Conservation (phyloP, 352 stramenopile species). For the Pythium folliculosum region DNA sequence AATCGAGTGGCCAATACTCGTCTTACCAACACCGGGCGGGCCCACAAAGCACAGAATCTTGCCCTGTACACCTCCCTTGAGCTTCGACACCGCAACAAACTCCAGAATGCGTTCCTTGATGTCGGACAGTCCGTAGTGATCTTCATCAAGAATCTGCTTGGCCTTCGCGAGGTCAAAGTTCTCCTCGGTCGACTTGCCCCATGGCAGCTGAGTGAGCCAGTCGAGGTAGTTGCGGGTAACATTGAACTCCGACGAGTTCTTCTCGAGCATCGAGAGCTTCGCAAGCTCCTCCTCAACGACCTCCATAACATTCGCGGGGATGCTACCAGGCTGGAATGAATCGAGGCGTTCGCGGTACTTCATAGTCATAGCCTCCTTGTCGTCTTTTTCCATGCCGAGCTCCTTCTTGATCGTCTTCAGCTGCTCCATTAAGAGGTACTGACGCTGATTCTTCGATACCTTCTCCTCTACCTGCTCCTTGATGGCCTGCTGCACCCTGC, state of each 20-base stretch:
- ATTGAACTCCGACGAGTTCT: constrained; percentile 99
- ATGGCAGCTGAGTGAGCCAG: constrained; percentile 98
- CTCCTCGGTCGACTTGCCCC: constrained; percentile 94
- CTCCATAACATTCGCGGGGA: constrained; percentile 83
- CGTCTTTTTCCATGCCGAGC: constrained; percentile 98
- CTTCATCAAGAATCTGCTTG: constrained; percentile 93
- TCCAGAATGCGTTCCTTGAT: constrained; percentile 99
- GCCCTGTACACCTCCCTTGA: constrained; percentile 95
- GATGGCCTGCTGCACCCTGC: constrained; percentile 97
- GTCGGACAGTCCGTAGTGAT: constrained; percentile 98
- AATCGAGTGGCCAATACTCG: constrained; percentile 97
- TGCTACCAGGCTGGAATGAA: constrained; percentile 52
- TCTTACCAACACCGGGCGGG: constrained; percentile 93
- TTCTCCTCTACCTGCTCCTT: constrained; percentile 91
- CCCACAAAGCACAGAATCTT: constrained; percentile 98
- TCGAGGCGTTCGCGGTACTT: constrained; percentile 94
- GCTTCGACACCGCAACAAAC: constrained; percentile 98
- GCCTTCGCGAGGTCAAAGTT: constrained; percentile 96
- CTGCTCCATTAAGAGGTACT: constrained; percentile 99
- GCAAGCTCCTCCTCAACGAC: constrained; percentile 98
- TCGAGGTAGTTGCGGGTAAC: constrained; percentile 98
- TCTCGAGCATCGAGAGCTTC: constrained; percentile 97
- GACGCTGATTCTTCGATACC: constrained; percentile 96
- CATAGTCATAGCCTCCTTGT: constrained; percentile 97
- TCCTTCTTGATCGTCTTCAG: constrained; percentile 99